phyloP scores from a whole-genome alignment of 1,284 basidiomycete species.

The Heterobasidion occidentale region DNA sequence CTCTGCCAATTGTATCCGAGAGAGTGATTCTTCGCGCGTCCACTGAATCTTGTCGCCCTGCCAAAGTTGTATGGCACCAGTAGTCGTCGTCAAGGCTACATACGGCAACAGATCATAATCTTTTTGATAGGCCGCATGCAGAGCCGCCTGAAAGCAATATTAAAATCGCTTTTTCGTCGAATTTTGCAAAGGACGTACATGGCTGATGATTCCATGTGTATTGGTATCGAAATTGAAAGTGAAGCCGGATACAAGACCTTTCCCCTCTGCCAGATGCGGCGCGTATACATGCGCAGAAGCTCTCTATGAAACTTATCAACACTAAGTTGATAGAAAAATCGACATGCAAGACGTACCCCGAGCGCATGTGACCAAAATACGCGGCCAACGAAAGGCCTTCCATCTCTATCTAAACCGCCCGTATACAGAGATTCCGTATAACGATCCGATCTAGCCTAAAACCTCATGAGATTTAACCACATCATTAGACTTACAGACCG shows the following conservation, averaged over 20 bases:
- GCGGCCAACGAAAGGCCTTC: constrained; percentile 57
- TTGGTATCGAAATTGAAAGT: constrained; percentile 68
- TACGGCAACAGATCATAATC: constrained; percentile 36
- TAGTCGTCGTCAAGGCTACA: constrained; percentile 63
- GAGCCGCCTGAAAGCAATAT: constrained; percentile 36
- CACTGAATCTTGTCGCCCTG: constrained; percentile 58
- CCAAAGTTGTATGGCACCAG: constrained; percentile 77
- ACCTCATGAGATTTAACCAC: not conserved
- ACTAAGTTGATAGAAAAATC: not conserved
- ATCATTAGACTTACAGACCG: not conserved
- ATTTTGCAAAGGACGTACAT: constrained; percentile 34
- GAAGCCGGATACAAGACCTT: constrained; percentile 53
- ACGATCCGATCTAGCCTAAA: constrained; percentile 29
- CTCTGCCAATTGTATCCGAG: constrained; percentile 55
- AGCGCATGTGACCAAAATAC: constrained; percentile 65
- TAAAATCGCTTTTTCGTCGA: not conserved
- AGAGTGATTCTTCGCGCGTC: constrained; percentile 79
- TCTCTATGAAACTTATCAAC: constrained; percentile 20
- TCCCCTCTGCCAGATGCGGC: constrained; percentile 42
- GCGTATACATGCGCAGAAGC: constrained; percentile 54
- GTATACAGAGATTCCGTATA: constrained; percentile 46
- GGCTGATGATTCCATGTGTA: constrained; percentile 63
- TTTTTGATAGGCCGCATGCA: constrained; percentile 42
- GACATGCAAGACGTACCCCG: constrained; percentile 33
- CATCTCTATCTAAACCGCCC: constrained; percentile 52